These are phyloP conservation scores for Fraxinus sp. DNA, from an alignment of 305 asterid genomes.

Conservation along the genomic window DNA sequence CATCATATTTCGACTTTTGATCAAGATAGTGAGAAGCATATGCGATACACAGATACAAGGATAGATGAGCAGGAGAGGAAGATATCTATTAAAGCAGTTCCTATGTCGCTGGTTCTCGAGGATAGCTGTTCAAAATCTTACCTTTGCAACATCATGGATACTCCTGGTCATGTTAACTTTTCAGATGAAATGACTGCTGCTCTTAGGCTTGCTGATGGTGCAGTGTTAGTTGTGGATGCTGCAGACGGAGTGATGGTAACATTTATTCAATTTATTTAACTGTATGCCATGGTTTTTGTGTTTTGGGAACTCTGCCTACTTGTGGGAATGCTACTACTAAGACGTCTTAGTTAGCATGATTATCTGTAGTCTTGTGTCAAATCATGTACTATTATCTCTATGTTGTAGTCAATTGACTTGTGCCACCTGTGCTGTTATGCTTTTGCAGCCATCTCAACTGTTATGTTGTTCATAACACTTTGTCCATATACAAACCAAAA, in stretches of 20 bases:
- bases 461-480: not conserved
- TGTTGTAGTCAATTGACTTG: not conserved
- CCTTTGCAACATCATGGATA: slow-evolving; percentile 88
- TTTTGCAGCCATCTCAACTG: not conserved
- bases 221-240: slow-evolving; percentile 93
- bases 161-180: slow-evolving; percentile 98
- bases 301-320: not conserved
- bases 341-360: not conserved
- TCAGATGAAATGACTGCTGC: slow-evolving; percentile 99
- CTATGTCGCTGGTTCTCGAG: slow-evolving; percentile 91
- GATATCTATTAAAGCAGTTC: slow-evolving; percentile 85
- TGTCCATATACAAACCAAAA: not conserved
- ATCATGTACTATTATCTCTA: not conserved
- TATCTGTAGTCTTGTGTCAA: not conserved
- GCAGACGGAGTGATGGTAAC: slow-evolving; percentile 97
- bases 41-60: slow-evolving; percentile 95
- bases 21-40: slow-evolving; percentile 87
- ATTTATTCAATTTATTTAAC: slow-evolving; percentile 6
- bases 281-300: not conserved
- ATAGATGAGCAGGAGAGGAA: slow-evolving; percentile 96
- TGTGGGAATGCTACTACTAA: not conserved
- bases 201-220: slow-evolving; percentile 98
- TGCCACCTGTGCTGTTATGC: not conserved
- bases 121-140: slow-evolving; percentile 90
- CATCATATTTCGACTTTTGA: slow-evolving; percentile 95